These are phyloP conservation scores for Aspergillus kassunensis DNA, from an alignment of 495 filamentous ascomycete genomes.

Conservation along the genomic window DNA sequence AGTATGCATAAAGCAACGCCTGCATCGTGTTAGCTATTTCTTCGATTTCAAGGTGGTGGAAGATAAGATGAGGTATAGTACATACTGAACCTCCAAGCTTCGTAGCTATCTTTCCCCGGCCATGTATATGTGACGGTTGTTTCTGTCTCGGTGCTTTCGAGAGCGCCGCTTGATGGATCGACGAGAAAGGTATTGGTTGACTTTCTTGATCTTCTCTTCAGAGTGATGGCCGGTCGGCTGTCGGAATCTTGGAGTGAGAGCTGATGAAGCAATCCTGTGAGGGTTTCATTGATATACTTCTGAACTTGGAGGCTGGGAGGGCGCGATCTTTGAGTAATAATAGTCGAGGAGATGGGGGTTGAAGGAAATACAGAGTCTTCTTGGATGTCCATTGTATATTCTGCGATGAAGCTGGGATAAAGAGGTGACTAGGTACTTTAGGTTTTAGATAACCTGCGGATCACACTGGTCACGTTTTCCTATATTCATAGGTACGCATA, in stretches of 20 bases:
- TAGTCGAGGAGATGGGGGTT: not conserved
- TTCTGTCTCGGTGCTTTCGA: slow-evolving; percentile 21
- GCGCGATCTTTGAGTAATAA: not conserved
- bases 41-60: too few relatives aligned
- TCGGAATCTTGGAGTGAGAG: slow-evolving; percentile 22
- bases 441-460: too few relatives aligned
- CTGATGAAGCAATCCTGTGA: slow-evolving; percentile 26
- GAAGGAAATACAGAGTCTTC: not conserved
- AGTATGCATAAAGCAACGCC: slow-evolving; percentile 64
- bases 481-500: too few relatives aligned
- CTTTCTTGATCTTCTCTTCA: slow-evolving; percentile 26
- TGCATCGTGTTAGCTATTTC: too few relatives aligned
- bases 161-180: slow-evolving; percentile 26
- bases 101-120: slow-evolving; percentile 54
- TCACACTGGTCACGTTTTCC: too few relatives aligned
- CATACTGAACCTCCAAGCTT: slow-evolving; percentile 66
- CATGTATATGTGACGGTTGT: slow-evolving; percentile 41
- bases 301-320: slow-evolving; percentile 16
- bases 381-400: slow-evolving; percentile 4
- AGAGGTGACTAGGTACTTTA: too few relatives aligned
- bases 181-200: slow-evolving; percentile 19
- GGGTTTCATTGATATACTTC: slow-evolving; percentile 32
- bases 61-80: not conserved
- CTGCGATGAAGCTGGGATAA: too few relatives aligned
- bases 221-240: slow-evolving; percentile 28